Base-by-base conservation (phyloP, 2,329 filamentous ascomycete species). In the Aulographum hederae region DNA sequence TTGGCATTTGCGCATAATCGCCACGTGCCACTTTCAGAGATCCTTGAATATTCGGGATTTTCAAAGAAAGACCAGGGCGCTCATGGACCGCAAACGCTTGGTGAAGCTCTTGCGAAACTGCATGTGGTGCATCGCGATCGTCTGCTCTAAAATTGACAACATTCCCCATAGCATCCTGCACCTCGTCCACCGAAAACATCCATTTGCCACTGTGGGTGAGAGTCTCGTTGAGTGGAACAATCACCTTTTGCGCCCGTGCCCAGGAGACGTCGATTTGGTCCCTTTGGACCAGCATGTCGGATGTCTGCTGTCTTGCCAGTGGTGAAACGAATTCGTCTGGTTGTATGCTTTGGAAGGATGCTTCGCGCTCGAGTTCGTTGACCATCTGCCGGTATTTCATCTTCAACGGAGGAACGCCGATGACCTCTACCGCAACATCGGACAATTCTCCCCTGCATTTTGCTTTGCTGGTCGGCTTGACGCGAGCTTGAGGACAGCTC, bases 131-230 rank as follows among this genome's bases (percentile, higher is more conserved):
- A 31, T 60, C 58, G 28, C 53, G 54, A 13, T 81, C 73, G 21
- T 64, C 59, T n/a, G 89, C 78, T 26, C 89, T 78, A 11, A 65
- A 60, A 39, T 73, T 78, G 36, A 85, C 74, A 23, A 77, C 58
- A 44, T 98, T 98, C 29, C 85, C 85, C 41, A 85, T 78, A 2
- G 73, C 86, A 57, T 98, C 89, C 37, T 81, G 73, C 6, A 98
- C 81, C 51, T 94, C 81, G 42, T 94, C 81, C 32, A 98, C 73
- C 1, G 78, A 75, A 48, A 95, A 98, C 37, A 78, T 65, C 85
- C 86, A 95, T 32, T 73, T 66, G 12, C 86, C 89, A 32, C 77
- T 68, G 5, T 65, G 65, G 30, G 70, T 71, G 57, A 98, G 72
- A 4, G 85, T 85, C 52, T 98, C 91, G 46, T 93, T 95, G 34